phyloP scores from a whole-genome alignment of 331 rosid species.

The Spiraea crenata region DNA sequence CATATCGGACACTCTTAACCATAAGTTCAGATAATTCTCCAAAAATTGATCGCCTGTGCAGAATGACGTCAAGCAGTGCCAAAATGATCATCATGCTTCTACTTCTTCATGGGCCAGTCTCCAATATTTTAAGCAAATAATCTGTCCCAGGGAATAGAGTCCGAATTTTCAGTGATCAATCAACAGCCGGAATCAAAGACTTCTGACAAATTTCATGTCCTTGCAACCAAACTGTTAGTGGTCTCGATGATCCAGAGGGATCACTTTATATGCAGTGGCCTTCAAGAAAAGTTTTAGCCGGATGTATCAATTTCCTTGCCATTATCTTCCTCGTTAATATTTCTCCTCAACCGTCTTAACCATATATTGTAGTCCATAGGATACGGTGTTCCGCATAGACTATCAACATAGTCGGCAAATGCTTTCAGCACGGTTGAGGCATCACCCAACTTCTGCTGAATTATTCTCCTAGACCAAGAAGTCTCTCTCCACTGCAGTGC shows the following conservation, averaged over 20 bases:
- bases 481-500: slow-evolving; percentile 95
- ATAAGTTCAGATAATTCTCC: background rate
- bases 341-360: slow-evolving; percentile 86
- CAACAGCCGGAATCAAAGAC: slow-evolving; percentile 33
- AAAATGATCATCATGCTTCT: slow-evolving; percentile 21
- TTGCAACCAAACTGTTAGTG: background rate
- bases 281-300: slow-evolving; percentile 39
- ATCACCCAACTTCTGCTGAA: slow-evolving; percentile 95
- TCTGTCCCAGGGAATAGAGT: slow-evolving; percentile 13
- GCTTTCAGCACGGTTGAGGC: slow-evolving; percentile 87
- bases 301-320: slow-evolving; percentile 77
- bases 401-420: slow-evolving; percentile 92
- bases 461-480: slow-evolving; percentile 86
- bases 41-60: background rate
- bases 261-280: slow-evolving; percentile 27
- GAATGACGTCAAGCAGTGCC: slow-evolving; percentile 27
- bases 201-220: slow-evolving; percentile 13
- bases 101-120: slow-evolving; percentile 27
- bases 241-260: slow-evolving; percentile 13
- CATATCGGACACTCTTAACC: slow-evolving; percentile 2
- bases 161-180: slow-evolving; percentile 30
- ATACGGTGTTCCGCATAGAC: slow-evolving; percentile 98
- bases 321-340: slow-evolving; percentile 65
- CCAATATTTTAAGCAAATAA: slow-evolving; percentile 16
- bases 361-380: slow-evolving; percentile 90